Percentiles rank a stretch among this genome's conserved stretches.
Conservation (phyloP, 768 basidiomycete genomes). For the Termitomyces sp. region DNA sequence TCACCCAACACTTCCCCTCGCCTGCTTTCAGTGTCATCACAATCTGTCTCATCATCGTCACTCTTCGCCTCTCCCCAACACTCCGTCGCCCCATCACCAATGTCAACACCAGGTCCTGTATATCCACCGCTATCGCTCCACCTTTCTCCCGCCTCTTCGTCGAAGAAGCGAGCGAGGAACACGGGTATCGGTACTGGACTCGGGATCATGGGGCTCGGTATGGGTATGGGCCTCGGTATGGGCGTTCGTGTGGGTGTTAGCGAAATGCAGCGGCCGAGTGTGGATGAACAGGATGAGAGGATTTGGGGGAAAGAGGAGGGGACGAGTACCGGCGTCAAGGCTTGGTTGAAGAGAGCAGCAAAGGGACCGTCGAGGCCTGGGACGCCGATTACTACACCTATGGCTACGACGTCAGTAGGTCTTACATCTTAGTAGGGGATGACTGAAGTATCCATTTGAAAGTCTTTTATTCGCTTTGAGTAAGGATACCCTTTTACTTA, state of each 20-base stretch:
- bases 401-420: too few relatives aligned
- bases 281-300: background rate
- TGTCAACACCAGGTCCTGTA: background rate
- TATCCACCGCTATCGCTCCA: background rate
- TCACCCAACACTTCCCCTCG: background rate
- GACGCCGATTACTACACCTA: conserved; percentile 6
- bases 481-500: background rate
- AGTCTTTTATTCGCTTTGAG: background rate
- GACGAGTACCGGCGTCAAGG: conserved; percentile 11
- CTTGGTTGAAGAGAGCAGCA: conserved; percentile 15
- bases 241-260: conserved; percentile 14
- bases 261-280: background rate
- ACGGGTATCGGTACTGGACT: conserved; percentile 15
- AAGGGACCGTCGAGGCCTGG: conserved; percentile 12
- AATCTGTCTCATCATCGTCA: background rate
- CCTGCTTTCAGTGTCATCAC: background rate
- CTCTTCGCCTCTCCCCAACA: background rate
- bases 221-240: conserved; percentile 20
- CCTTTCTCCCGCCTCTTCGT: background rate
- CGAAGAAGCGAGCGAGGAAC: conserved; percentile 1
- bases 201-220: conserved; percentile 20
- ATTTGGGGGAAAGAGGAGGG: background rate
- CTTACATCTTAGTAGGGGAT: background rate
- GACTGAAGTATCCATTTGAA: background rate
- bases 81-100: background rate